Evolutionary conservation across 257 asterid species (phyloP).

Genomic region (Solanum ossicruentum): DNA sequence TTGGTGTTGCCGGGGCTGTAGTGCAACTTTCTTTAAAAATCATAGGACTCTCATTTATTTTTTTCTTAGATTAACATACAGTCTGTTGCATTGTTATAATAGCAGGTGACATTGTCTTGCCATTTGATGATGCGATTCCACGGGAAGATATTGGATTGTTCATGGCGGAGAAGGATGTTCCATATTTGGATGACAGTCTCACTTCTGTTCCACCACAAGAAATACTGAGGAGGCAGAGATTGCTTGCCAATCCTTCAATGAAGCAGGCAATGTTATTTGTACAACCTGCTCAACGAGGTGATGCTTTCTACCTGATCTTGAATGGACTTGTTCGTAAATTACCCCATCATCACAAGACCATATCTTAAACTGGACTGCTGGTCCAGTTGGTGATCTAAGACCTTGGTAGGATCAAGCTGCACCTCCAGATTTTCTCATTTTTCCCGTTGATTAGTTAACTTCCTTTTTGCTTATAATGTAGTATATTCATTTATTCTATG

Average conservation of each 20-base stretch:
- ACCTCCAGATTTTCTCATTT: no score
- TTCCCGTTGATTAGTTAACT: no score
- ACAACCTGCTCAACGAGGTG: slow-evolving; percentile 20
- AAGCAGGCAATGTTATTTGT: slow-evolving; percentile 49
- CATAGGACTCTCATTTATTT: no score
- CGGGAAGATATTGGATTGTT: slow-evolving; percentile 44
- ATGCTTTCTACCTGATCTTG: no score
- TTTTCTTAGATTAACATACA: no score
- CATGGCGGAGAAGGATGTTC: slow-evolving; percentile 33
- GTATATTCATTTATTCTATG: neutral
- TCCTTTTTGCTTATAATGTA: neutral
- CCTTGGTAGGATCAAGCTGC: no score
- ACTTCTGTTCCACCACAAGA: slow-evolving; percentile 5
- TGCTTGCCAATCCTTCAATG: slow-evolving; percentile 42
- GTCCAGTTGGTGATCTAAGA: no score
- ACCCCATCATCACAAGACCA: slow-evolving; percentile 13
- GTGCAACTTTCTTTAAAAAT: no score
- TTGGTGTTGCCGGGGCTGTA: no score
- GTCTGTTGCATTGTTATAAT: neutral
- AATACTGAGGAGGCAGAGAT: neutral
- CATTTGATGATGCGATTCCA: slow-evolving; percentile 34
- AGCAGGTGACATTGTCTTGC: neutral
- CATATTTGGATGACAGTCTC: no score
- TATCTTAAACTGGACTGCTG: slow-evolving; percentile 42
- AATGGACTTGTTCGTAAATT: no score